A percentile compares a stretch with the other conserved stretches of the same genome.
These are phyloP conservation scores for Clathrospora elynae DNA, from an alignment of 2,329 filamentous ascomycete genomes.

Conservation along the genomic window DNA sequence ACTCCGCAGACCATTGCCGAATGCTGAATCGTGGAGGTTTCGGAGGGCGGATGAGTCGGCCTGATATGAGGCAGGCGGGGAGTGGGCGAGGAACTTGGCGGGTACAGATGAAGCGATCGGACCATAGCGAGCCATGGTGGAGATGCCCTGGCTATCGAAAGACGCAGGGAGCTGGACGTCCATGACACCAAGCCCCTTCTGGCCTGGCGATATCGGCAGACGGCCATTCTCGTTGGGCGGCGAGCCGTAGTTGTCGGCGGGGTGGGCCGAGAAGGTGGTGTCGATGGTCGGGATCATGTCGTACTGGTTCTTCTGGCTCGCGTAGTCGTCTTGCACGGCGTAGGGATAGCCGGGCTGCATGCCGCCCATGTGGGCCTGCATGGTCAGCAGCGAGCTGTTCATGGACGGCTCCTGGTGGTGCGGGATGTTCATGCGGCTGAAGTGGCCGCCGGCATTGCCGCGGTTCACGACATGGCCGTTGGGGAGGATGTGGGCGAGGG, in stretches of 20 bases:
- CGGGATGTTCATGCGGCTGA: constrained; percentile 71
- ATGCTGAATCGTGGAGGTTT: constrained; percentile 69
- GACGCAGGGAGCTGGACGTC: constrained; percentile 92
- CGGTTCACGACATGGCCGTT: constrained; percentile 91
- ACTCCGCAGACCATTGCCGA: constrained; percentile 71
- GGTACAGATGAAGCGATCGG: constrained; percentile 92
- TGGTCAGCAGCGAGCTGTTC: constrained; percentile 71
- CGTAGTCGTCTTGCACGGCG: constrained; percentile 51
- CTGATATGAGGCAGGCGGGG: constrained; percentile 69
- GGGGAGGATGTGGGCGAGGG: constrained; percentile 91
- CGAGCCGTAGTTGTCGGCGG: constrained; percentile 75
- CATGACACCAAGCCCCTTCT: constrained; percentile 80
- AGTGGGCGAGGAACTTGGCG: constrained; percentile 87
- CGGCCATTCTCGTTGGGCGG: constrained; percentile 71
- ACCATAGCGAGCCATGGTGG: constrained; percentile 85
- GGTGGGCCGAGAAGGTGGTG: constrained; percentile 62
- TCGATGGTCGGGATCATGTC: constrained; percentile 62
- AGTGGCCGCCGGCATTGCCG: constrained; percentile 57
- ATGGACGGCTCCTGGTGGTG: constrained; percentile 72
- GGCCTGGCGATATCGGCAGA: constrained; percentile 78
- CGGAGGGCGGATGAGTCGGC: constrained; percentile 66
- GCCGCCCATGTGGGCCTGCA: constrained; percentile 56
- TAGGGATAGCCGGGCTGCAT: constrained; percentile 50
- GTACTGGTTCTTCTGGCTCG: constrained; percentile 47
- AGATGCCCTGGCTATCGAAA: constrained; percentile 95